Conservation (phyloP, 2,329 filamentous ascomycete genomes). For the Paraphaeosphaeria sporulosa region DNA sequence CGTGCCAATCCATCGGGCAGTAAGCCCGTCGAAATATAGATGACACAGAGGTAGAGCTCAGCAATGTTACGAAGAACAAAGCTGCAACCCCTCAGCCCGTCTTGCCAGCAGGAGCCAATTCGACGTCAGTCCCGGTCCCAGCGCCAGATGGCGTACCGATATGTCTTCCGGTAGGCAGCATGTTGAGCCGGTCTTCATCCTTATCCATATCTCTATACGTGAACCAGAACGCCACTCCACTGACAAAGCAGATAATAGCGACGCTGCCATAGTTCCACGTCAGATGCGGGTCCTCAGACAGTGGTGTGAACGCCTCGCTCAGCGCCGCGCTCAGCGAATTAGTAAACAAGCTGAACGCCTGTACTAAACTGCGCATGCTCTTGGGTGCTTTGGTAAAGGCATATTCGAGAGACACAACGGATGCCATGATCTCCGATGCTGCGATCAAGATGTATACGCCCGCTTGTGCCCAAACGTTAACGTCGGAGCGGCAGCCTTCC, state of each 20-base stretch:
- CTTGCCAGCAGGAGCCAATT: slow-evolving; percentile 11
- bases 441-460: slow-evolving; percentile 63
- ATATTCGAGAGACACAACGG: slow-evolving; percentile 74
- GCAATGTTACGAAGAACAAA: neutral
- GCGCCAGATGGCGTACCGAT: slow-evolving; percentile 18
- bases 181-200: slow-evolving; percentile 31
- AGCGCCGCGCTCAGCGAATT: slow-evolving; percentile 43
- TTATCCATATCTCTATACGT: slow-evolving; percentile 23
- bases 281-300: slow-evolving; percentile 38
- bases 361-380: slow-evolving; percentile 62
- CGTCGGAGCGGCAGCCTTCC: slow-evolving; percentile 37
- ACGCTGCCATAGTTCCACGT: slow-evolving; percentile 44
- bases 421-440: slow-evolving; percentile 68
- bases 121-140: slow-evolving; percentile 18
- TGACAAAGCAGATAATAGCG: slow-evolving; percentile 28
- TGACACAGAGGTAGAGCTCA: neutral
- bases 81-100: neutral
- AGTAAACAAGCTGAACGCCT: slow-evolving; percentile 47
- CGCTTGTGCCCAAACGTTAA: slow-evolving; percentile 64
- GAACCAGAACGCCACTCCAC: slow-evolving; percentile 27
- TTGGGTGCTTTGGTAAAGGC: slow-evolving; percentile 76
- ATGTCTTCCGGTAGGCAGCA: slow-evolving; percentile 28
- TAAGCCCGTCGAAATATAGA: neutral
- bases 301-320: slow-evolving; percentile 38
- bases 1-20: neutral